Conservation (phyloP, 2,329 filamentous ascomycete species). For the Ascochyta clinopodiicola region DNA sequence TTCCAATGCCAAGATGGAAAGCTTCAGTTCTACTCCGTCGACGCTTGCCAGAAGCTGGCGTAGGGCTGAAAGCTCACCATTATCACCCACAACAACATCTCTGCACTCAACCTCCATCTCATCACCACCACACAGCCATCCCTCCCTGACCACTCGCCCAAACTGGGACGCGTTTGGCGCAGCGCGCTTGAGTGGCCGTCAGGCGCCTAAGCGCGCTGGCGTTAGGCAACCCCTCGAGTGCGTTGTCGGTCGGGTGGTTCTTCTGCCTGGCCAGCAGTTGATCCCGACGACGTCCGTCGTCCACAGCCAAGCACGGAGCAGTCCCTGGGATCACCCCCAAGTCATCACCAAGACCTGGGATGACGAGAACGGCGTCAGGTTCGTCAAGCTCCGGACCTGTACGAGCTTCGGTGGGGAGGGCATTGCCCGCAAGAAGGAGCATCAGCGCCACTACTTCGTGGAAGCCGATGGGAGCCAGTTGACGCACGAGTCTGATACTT, state of each 20-base stretch:
- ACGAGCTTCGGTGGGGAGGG: constrained; percentile 18
- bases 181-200: not conserved
- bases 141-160: not conserved
- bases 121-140: not conserved
- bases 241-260: constrained; percentile 1
- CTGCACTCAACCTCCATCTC: not conserved
- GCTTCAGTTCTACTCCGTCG: not conserved
- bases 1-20: not conserved
- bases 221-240: not conserved
- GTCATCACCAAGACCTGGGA: constrained; percentile 18
- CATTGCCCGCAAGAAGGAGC: not conserved
- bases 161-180: not conserved
- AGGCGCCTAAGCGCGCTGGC: not conserved
- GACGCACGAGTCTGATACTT: constrained; percentile 17
- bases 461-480: constrained; percentile 14
- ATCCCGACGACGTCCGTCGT: not conserved
- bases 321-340: constrained; percentile 11
- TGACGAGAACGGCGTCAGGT: constrained; percentile 1
- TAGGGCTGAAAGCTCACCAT: not conserved
- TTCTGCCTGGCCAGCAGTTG: not conserved
- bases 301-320: not conserved
- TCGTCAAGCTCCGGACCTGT: constrained; percentile 18
- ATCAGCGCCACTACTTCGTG: constrained; percentile 18
- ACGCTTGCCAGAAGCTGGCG: not conserved
- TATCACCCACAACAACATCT: not conserved